These are phyloP conservation scores for Sclerotinia sclerotiorum DNA, from an alignment of 2,329 filamentous ascomycete genomes.

Conservation along the genomic window DNA sequence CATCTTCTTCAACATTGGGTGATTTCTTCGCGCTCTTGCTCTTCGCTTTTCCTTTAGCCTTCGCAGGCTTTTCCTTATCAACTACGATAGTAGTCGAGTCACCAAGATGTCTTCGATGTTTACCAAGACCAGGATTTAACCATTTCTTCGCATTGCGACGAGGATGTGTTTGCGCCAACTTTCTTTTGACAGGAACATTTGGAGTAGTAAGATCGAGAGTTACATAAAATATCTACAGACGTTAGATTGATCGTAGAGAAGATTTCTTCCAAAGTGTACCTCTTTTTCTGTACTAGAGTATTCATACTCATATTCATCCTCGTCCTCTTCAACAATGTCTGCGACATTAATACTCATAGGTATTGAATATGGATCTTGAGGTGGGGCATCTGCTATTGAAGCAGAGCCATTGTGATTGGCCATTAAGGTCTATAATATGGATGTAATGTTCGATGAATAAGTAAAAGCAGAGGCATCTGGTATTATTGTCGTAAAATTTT, in stretches of 20 bases:
- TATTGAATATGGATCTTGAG: slow-evolving; percentile 22
- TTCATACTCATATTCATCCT: slow-evolving; percentile 59
- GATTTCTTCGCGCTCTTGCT: slow-evolving; percentile 13
- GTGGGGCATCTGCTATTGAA: slow-evolving; percentile 29
- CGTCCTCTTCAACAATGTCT: slow-evolving; percentile 41
- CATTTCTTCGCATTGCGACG: slow-evolving; percentile 31
- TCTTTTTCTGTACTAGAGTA: slow-evolving; percentile 64
- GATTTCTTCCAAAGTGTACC: slow-evolving; percentile 41
- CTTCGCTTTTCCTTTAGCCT: slow-evolving; percentile 14
- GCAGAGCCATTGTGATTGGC: slow-evolving; percentile 24
- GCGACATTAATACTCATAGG: slow-evolving; percentile 20
- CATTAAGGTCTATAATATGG: slow-evolving; percentile 36
- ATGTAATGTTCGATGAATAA: slow-evolving; percentile 31
- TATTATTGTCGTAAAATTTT: not conserved
- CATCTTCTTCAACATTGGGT: slow-evolving; percentile 15
- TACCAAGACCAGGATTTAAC: slow-evolving; percentile 23
- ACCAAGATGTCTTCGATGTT: slow-evolving; percentile 16
- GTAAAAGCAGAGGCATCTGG: slow-evolving; percentile 30
- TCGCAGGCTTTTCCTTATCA: slow-evolving; percentile 10
- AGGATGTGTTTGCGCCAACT: slow-evolving; percentile 24
- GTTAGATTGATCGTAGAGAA: slow-evolving; percentile 18
- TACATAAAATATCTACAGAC: slow-evolving; percentile 59
- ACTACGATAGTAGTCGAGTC: slow-evolving; percentile 17
- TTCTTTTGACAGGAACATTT: slow-evolving; percentile 30
- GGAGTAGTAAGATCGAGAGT: slow-evolving; percentile 59